These are phyloP conservation scores for Fusarium concolor DNA, from an alignment of 2,329 filamentous ascomycete genomes.

Conservation along the genomic window DNA sequence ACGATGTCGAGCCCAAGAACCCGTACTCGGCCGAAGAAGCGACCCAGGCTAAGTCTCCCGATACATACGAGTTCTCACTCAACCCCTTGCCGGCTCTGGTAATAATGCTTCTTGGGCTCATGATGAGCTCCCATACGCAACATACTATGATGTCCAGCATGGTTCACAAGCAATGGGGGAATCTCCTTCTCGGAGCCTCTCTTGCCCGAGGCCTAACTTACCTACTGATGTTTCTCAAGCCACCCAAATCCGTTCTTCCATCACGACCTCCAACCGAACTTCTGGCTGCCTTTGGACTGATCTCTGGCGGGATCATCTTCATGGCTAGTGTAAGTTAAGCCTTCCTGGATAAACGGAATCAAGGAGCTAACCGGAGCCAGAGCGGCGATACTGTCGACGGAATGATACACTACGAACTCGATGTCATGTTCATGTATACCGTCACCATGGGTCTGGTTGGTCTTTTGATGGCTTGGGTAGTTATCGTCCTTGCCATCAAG, in stretches of 20 bases:
- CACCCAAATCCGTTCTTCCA: conserved; percentile 82
- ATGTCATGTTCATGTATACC: conserved; percentile 95
- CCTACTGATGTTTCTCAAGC: conserved; percentile 80
- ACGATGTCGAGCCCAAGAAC: conserved; percentile 50
- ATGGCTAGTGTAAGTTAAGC: conserved; percentile 80
- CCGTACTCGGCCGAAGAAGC: conserved; percentile 58
- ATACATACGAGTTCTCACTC: conserved; percentile 78
- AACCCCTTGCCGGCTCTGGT: conserved; percentile 91
- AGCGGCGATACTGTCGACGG: conserved; percentile 79
- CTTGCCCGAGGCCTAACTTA: conserved; percentile 85
- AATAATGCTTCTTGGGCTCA: conserved; percentile 87
- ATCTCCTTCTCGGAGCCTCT: conserved; percentile 82
- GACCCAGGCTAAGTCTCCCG: conserved; percentile 67
- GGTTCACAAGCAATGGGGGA: conserved; percentile 95
- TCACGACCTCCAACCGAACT: conserved; percentile 91
- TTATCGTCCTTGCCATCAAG: conserved; percentile 83
- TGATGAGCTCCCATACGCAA: conserved; percentile 96
- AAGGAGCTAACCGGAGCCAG: conserved; percentile 52
- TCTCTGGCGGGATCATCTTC: conserved; percentile 89
- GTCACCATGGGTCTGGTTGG: conserved; percentile 86
- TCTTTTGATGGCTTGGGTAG: conserved; percentile 86
- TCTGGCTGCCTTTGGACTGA: conserved; percentile 86
- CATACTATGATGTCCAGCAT: conserved; percentile 85
- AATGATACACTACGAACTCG: conserved; percentile 81
- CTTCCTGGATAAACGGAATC: no score